These are phyloP conservation scores for Naganishia sp. DNA, from an alignment of 1,284 basidiomycete species.

Conservation along the genomic window DNA sequence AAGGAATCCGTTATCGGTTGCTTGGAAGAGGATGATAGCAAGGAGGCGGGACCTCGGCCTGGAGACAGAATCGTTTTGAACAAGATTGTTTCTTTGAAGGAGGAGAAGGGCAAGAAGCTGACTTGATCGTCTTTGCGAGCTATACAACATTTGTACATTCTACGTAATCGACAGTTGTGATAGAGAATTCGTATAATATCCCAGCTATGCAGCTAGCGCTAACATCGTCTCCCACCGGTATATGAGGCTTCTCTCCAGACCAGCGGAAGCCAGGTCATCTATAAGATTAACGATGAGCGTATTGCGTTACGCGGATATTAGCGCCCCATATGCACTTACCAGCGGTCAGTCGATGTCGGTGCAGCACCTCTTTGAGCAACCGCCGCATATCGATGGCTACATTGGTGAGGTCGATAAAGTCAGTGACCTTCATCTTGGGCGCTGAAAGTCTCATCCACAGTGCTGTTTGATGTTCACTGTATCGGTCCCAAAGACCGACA, in stretches of 20 bases:
- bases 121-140: not conserved
- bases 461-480: constrained; percentile 13
- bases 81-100: constrained; percentile 91
- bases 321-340: not conserved
- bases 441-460: constrained; percentile 9
- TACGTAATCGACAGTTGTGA: not conserved
- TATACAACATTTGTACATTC: constrained; percentile 5
- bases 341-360: not conserved
- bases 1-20: constrained; percentile 71
- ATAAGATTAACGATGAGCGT: not conserved
- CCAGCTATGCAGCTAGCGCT: not conserved
- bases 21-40: constrained; percentile 61
- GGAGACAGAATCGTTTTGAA: constrained; percentile 85
- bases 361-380: not conserved
- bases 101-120: constrained; percentile 79
- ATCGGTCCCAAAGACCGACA: constrained; percentile 20
- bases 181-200: not conserved
- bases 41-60: constrained; percentile 58
- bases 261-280: not conserved
- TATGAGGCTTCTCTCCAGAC: not conserved
- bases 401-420: not conserved
- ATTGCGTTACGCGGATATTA: not conserved
- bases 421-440: not conserved
- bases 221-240: not conserved
- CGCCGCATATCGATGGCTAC: not conserved